These are phyloP conservation scores for Suillus weaverae DNA, from an alignment of 768 basidiomycete genomes.

Conservation along the genomic window DNA sequence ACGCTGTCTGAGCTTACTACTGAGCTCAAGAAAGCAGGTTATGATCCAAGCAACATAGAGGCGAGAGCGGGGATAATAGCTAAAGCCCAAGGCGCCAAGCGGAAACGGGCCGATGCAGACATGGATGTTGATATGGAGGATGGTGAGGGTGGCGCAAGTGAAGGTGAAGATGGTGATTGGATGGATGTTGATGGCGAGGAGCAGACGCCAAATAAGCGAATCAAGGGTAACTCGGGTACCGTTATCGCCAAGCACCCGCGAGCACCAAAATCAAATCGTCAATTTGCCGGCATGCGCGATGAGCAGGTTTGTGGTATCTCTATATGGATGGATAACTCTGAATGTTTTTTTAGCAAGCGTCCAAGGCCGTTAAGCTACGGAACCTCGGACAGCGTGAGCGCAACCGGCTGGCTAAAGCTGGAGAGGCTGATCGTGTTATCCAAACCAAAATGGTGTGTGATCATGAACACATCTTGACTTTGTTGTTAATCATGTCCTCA, in stretches of 20 bases:
- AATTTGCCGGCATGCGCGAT: slow-evolving; percentile 78
- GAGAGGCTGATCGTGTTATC: slow-evolving; percentile 85
- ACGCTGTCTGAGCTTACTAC: slow-evolving; percentile 73
- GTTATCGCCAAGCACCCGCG: slow-evolving; percentile 51
- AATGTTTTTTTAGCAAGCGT: slow-evolving; percentile 57
- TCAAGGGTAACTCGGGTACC: slow-evolving; percentile 61
- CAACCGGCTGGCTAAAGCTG: slow-evolving; percentile 87
- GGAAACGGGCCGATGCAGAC: slow-evolving; percentile 54
- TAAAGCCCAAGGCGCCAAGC: slow-evolving; percentile 67
- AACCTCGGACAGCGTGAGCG: slow-evolving; percentile 85
- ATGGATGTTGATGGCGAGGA: slow-evolving; percentile 57
- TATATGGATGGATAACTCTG: slow-evolving; percentile 10
- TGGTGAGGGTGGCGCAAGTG: slow-evolving; percentile 35
- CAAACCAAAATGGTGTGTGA: slow-evolving; percentile 74
- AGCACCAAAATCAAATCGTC: slow-evolving; percentile 69
- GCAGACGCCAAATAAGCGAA: slow-evolving; percentile 54
- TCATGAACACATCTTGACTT: not conserved
- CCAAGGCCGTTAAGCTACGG: slow-evolving; percentile 78
- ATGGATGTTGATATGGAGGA: slow-evolving; percentile 57
- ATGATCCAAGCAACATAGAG: slow-evolving; percentile 85
- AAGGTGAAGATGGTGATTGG: slow-evolving; percentile 46
- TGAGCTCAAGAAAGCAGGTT: slow-evolving; percentile 83
- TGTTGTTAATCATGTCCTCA: slow-evolving; percentile 27
- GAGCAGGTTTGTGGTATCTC: slow-evolving; percentile 50
- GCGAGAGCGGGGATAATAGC: slow-evolving; percentile 85